These are phyloP conservation scores for Toxoplasma gondii DNA, from an alignment of 169 alveolate species.

Conservation along the genomic window DNA sequence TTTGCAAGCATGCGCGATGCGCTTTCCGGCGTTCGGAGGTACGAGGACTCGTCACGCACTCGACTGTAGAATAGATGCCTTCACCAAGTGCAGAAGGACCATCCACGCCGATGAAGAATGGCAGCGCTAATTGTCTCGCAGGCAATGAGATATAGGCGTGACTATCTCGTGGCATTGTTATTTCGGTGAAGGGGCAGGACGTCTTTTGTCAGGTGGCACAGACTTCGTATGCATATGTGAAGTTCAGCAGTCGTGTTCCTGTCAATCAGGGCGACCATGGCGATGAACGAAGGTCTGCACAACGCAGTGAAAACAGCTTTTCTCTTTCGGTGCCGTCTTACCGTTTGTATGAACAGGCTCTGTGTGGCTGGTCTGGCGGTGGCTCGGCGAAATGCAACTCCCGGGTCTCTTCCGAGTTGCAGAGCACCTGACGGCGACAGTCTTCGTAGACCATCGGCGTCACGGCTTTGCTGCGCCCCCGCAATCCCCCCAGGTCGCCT, in stretches of 20 bases:
- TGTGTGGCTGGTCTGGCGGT: neutral
- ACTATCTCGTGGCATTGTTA: no score
- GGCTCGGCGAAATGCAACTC: slow-evolving; percentile 29
- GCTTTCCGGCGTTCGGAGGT: slow-evolving; percentile 17
- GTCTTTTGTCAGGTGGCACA: no score
- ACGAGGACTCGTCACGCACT: neutral
- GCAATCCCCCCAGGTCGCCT: slow-evolving; percentile 64
- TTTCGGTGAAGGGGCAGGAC: no score
- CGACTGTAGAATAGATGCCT: neutral
- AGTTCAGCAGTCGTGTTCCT: no score
- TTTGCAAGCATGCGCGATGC: slow-evolving; percentile 31
- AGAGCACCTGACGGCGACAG: slow-evolving; percentile 57
- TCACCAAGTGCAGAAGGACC: no score
- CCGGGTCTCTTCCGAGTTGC: slow-evolving; percentile 32
- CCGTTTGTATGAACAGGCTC: neutral
- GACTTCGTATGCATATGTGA: no score
- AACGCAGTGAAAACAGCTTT: neutral
- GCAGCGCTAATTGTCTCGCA: no score
- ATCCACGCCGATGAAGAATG: no score
- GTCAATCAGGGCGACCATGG: no score
- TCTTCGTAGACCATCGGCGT: slow-evolving; percentile 53
- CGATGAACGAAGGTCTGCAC: no score
- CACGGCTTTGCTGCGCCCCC: slow-evolving; percentile 63
- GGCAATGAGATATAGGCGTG: no score
- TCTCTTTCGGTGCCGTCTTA: neutral